A percentile compares a stretch with the other conserved stretches of the same genome.
phyloP scores from a whole-genome alignment of 2,329 filamentous ascomycete genomes.

The Neoascochyta sp. region DNA sequence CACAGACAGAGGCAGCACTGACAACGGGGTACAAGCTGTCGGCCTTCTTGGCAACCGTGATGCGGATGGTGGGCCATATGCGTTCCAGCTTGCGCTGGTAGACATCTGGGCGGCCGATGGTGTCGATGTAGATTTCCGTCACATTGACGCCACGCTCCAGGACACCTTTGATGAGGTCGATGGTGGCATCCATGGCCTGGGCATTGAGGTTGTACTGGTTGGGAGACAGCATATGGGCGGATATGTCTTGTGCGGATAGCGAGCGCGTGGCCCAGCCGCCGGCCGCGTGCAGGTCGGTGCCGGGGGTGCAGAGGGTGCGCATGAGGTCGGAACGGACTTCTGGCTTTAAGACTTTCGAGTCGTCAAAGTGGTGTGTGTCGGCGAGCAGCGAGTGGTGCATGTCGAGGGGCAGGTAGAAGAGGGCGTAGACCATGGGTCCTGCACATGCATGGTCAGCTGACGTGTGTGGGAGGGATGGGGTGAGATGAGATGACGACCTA shows the following conservation, averaged over 20 bases:
- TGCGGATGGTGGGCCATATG: slow-evolving; percentile 67
- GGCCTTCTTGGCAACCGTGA: slow-evolving; percentile 65
- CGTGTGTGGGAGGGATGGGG: slow-evolving; percentile 27
- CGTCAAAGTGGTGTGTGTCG: slow-evolving; percentile 80
- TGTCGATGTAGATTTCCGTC: slow-evolving; percentile 90
- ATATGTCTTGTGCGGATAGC: slow-evolving; percentile 81
- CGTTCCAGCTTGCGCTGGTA: slow-evolving; percentile 84
- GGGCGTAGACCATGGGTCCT: slow-evolving; percentile 64
- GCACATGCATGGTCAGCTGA: slow-evolving; percentile 41
- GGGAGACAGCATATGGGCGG: slow-evolving; percentile 69
- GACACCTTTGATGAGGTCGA: slow-evolving; percentile 74
- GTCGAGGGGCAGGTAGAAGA: slow-evolving; percentile 68
- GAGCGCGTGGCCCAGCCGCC: slow-evolving; percentile 83
- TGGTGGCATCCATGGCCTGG: slow-evolving; percentile 89
- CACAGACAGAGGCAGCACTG: slow-evolving; percentile 88
- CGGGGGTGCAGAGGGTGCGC: slow-evolving; percentile 65
- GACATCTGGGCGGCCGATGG: slow-evolving; percentile 74
- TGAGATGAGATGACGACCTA: slow-evolving; percentile 32
- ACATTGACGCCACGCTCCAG: slow-evolving; percentile 76
- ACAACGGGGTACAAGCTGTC: slow-evolving; percentile 91
- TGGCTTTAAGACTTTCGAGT: slow-evolving; percentile 87
- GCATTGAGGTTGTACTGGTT: slow-evolving; percentile 84
- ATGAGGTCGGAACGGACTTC: slow-evolving; percentile 71
- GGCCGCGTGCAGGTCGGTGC: slow-evolving; percentile 54
- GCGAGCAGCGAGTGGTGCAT: slow-evolving; percentile 70